These are phyloP conservation scores for Aschersonia sp. DNA, from an alignment of 2,329 filamentous ascomycete species.

Conservation along the genomic window DNA sequence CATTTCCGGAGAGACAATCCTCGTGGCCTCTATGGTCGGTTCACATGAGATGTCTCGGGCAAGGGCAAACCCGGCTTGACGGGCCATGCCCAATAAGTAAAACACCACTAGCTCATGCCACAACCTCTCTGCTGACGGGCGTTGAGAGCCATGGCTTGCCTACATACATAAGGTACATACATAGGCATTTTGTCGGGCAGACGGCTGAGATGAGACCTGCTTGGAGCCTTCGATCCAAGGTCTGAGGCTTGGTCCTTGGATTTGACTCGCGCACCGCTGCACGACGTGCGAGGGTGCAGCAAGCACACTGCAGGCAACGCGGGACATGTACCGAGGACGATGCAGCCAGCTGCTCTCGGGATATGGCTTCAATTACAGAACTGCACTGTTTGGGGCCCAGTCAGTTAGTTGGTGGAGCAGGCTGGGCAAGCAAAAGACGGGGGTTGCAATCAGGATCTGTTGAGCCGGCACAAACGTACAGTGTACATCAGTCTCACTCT, in stretches of 20 bases:
- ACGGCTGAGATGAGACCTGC: neutral
- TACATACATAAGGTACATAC: neutral
- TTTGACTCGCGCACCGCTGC: too few relatives aligned
- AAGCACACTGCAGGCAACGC: neutral
- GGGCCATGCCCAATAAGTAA: neutral
- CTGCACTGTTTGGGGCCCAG: neutral
- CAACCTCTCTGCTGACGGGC: too few relatives aligned
- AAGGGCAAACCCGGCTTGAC: slow-evolving; percentile 2
- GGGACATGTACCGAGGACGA: too few relatives aligned
- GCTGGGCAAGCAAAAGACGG: neutral
- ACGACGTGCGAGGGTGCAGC: neutral
- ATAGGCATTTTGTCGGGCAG: neutral
- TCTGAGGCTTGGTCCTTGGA: neutral
- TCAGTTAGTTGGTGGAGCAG: neutral
- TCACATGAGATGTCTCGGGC: slow-evolving; percentile 7
- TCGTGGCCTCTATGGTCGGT: slow-evolving; percentile 3
- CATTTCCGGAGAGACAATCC: slow-evolving; percentile 2
- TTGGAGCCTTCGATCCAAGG: neutral
- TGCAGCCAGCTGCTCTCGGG: neutral
- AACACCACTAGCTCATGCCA: neutral
- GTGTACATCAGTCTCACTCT: neutral
- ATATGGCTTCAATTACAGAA: neutral
- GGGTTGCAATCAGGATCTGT: neutral
- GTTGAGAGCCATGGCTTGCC: neutral
- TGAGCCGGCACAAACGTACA: neutral